Evolutionary conservation across 257 asterid genomes (phyloP).

Genomic region (Gentiana dahurica): DNA sequence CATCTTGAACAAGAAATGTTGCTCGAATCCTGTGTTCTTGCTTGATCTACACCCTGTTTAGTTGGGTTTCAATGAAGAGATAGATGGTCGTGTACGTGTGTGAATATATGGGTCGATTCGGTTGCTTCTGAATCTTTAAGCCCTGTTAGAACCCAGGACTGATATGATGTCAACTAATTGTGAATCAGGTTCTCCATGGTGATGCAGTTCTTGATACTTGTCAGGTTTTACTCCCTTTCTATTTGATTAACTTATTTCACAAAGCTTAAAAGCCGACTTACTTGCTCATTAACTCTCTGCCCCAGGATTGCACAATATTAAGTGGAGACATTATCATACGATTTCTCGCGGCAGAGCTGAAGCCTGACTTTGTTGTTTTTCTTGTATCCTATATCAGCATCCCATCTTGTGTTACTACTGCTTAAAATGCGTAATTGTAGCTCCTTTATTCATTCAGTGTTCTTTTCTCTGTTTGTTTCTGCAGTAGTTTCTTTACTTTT

Average conservation of each 20-base stretch:
- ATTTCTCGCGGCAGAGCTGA: conserved; percentile 69
- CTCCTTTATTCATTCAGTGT: no score
- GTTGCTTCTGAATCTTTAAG: no score
- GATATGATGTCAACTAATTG: conserved; percentile 10
- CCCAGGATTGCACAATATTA: conserved; percentile 89
- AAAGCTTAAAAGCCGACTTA: conserved; percentile 6
- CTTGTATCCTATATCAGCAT: conserved; percentile 58
- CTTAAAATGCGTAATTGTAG: not conserved
- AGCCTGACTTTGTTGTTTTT: conserved; percentile 75
- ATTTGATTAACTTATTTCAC: conserved; percentile 1
- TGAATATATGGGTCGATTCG: no score
- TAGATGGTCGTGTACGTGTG: no score
- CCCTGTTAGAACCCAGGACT: conserved; percentile 1
- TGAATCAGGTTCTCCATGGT: conserved; percentile 80
- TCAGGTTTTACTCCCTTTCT: conserved; percentile 47
- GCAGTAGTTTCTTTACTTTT: no score
- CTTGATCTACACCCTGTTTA: no score
- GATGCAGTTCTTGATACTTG: conserved; percentile 89
- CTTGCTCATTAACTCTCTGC: not conserved
- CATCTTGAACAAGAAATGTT: no score
- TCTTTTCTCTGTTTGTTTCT: no score
- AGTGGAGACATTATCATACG: conserved; percentile 93
- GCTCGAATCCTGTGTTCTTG: no score
- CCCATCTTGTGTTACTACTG: not conserved
- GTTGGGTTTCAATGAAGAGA: no score